A percentile compares a stretch with the other conserved stretches of the same genome.
Conservation (phyloP, 2,329 filamentous ascomycete species). For the Claviceps paspali region DNA sequence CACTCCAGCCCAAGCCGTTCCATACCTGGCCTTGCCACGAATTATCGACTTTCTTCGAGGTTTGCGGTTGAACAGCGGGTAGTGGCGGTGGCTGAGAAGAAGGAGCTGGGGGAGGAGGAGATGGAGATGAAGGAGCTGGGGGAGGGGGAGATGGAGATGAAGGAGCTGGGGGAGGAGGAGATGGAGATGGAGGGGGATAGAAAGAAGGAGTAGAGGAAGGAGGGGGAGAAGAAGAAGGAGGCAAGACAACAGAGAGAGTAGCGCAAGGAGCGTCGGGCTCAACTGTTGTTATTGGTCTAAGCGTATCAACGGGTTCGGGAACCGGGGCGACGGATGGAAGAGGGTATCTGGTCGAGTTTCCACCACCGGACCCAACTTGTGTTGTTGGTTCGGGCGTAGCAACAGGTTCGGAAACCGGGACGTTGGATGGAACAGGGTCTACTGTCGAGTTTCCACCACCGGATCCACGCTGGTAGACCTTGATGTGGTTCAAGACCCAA, state of each 20-base stretch:
- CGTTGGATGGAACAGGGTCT: neutral
- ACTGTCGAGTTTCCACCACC: neutral
- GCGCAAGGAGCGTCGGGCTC: too few relatives aligned
- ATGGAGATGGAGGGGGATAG: neutral
- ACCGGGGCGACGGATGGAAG: too few relatives aligned
- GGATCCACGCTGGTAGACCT: constrained; percentile 33
- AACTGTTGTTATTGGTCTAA: too few relatives aligned
- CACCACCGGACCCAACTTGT: too few relatives aligned
- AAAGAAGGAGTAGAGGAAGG: neutral
- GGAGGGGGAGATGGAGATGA: neutral
- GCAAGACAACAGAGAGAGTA: too few relatives aligned
- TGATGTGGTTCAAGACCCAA: constrained; percentile 61
- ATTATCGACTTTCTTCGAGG: neutral
- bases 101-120: neutral
- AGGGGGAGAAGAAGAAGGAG: neutral
- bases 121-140: neutral
- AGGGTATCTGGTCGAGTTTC: too few relatives aligned
- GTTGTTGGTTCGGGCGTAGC: neutral
- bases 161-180: neutral
- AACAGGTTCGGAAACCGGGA: neutral
- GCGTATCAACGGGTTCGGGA: too few relatives aligned
- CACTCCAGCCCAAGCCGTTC: constrained; percentile 3
- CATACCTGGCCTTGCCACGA: constrained; percentile 4
- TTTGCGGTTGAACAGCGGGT: neutral
- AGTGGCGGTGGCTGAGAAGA: neutral